Evolutionary conservation across 2,329 filamentous ascomycete species (phyloP), one percentile per base, ranked within the genome.

Genomic region (Cyphellophora europaea): DNA sequence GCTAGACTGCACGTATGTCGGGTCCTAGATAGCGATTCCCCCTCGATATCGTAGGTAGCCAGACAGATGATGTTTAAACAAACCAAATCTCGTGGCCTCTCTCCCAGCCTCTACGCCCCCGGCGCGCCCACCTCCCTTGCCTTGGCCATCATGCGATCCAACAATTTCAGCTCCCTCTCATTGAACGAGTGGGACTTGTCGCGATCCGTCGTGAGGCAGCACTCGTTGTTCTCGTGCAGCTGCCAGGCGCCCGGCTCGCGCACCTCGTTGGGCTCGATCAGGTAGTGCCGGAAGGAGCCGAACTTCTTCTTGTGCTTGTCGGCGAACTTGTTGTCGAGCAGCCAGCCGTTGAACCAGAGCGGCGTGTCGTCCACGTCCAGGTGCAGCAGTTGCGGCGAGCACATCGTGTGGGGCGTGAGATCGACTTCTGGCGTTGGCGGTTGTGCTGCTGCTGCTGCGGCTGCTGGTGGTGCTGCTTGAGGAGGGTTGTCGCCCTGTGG

Each of bases 281-380:
- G 45, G 23, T 49, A 49, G 27, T 38, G 35, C 18, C 59, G 49
- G 41, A 65, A 65, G 4, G 49, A 48, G 18, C 52, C 52, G 27
- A 60, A 58, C 30, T 52, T 49, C 33, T 53, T 54, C 35, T 55
- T 47, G 19, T 54, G 48, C 27, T 51, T 49, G 13, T 55, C 51
- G n/a, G 55, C 53, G 41, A 60, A 65, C 37, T 66, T 67, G 48
- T 59, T 62, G 25, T 53, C 51, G 5, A 65, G 36, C 5, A 49
- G 43, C 58, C 63, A 66, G 33, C 63, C 63, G 41, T 66, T 67
- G 53, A 66, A 67, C 63, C 64, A 66, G 2, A 67, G 50, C 1
- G 63, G 63, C 34, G 48, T 56, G 15, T 57, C 60, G 10, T 57
- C 52, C 5, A 49, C 30, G 35, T 62, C 61, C 6, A 67, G 53